Evolutionary conservation across 2,329 filamentous ascomycete species (phyloP), one percentile per base, ranked within the genome.

Genomic region (Hypocreales sp.): DNA sequence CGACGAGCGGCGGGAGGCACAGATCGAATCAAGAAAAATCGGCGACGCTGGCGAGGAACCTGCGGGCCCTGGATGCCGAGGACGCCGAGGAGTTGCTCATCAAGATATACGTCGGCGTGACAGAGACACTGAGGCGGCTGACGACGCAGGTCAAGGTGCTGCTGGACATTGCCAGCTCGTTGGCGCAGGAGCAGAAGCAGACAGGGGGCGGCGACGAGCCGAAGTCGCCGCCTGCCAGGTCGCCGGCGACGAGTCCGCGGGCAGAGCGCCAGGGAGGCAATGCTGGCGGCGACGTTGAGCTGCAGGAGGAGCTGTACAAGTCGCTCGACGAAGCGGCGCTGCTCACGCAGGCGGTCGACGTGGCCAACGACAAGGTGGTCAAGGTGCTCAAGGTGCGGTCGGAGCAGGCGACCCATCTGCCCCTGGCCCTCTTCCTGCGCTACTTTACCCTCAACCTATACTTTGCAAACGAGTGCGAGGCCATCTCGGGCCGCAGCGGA

Each of bases 101-200:
- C 17, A 80, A 72, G 31, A 79, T 92, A 11, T 98, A 95, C 44
- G 78, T 84, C 12, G 74, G 79, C 19, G 77, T 94, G 7, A 79
- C 87, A 4, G 90, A 98, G 55, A 81, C 81, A 4, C 50, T 98
- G 25, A 67, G 90, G 31, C 69, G 90, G 42, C 58, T 94, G 7
- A 83, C 82, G 12, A 86, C 83, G 1, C 87, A 95, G 47, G 79
- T 90, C 30, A 98, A 98, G 50, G 75, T 95, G 8, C 56, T 98
- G n/a, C 63, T 98, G 8, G 90, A 98, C 50, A 80, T 93, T 13
- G 90, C 86, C 1, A 93, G 84, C 47, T 76, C 72, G 9, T 64
- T 80, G 27, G 61, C 67, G 10, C 56, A 63, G 14, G 43, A 44
- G 22, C 42, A 43, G 31, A 38, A 32, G 36, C n/a, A n/a, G n/a